These are phyloP conservation scores for Nakataea oryzae DNA, from an alignment of 2,329 filamentous ascomycete species.

Conservation along the genomic window DNA sequence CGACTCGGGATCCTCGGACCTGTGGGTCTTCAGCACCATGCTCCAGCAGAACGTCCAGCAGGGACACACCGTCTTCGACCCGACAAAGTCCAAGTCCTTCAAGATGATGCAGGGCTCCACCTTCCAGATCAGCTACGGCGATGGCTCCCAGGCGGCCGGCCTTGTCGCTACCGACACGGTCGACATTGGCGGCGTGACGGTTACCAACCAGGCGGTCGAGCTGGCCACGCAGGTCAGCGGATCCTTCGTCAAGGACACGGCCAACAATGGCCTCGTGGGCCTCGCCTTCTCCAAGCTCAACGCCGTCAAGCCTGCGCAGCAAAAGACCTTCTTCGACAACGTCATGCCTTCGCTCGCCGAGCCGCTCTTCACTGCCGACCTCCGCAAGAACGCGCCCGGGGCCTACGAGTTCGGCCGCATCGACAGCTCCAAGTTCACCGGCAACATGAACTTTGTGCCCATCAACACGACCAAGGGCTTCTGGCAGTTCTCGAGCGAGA, in stretches of 20 bases:
- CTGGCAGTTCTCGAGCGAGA: conserved; percentile 54
- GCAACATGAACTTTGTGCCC: conserved; percentile 49
- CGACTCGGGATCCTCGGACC: conserved; percentile 65
- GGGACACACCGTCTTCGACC: conserved; percentile 36
- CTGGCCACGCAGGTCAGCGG: conserved; percentile 48
- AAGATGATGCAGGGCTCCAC: conserved; percentile 27
- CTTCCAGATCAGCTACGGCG: conserved; percentile 61
- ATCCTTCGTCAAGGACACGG: conserved; percentile 47
- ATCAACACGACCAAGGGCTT: conserved; percentile 54
- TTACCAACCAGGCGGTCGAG: conserved; percentile 55
- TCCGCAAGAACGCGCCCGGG: conserved; percentile 49
- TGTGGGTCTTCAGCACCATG: conserved; percentile 62
- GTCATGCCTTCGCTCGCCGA: conserved; percentile 46
- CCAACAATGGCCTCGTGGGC: conserved; percentile 59
- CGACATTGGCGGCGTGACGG: conserved; percentile 53
- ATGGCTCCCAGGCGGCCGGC: conserved; percentile 52
- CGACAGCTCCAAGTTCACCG: conserved; percentile 51
- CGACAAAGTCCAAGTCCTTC: conserved; percentile 23
- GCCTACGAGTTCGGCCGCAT: conserved; percentile 67
- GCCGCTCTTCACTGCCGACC: conserved; percentile 61
- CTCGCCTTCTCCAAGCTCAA: conserved; percentile 57
- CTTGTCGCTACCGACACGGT: conserved; percentile 59
- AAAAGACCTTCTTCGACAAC: conserved; percentile 69
- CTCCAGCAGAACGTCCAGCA: conserved; percentile 31
- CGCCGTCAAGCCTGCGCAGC: conserved; percentile 48